phyloP scores from a whole-genome alignment of 805 yeast genomes.

The Candida orba region DNA sequence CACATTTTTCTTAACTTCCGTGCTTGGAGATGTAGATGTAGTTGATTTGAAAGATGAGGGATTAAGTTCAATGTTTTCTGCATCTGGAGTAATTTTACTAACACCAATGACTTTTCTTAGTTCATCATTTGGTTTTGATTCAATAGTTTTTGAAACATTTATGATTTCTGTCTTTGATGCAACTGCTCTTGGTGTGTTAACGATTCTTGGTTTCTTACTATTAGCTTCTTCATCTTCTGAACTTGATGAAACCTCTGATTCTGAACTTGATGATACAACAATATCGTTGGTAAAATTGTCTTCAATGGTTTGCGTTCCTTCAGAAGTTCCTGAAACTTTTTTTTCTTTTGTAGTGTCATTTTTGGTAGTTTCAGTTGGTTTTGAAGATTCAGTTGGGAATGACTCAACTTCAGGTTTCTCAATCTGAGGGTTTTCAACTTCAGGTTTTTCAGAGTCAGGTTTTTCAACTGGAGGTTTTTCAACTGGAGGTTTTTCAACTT shows the following conservation, averaged over 20 bases:
- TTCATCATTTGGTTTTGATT: conserved; percentile 12
- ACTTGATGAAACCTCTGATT: not conserved
- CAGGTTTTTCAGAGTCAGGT: too few species aligned
- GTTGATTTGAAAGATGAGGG: conserved; percentile 11
- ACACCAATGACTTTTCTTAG: conserved; percentile 14
- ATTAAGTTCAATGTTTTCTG: conserved; percentile 13
- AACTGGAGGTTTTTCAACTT: too few species aligned
- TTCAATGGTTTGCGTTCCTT: too few species aligned
- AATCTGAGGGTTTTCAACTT: too few species aligned
- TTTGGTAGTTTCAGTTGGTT: not conserved
- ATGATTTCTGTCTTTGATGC: conserved; percentile 9
- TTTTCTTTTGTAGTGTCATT: not conserved
- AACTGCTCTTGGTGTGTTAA: conserved; percentile 37
- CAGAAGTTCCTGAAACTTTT: not conserved
- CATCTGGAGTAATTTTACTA: conserved; percentile 1
- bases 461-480: too few species aligned
- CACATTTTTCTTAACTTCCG: not conserved
- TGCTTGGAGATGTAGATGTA: not conserved
- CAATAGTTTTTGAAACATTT: conserved; percentile 9
- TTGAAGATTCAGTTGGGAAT: not conserved
- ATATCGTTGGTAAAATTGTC: not conserved
- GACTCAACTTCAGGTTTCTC: too few species aligned
- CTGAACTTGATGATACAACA: not conserved
- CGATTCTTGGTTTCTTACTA: conserved; percentile 35
- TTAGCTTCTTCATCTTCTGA: conserved; percentile 24